Evolutionary conservation across 257 asterid genomes (phyloP).

Genomic region (Coffea canephora): DNA sequence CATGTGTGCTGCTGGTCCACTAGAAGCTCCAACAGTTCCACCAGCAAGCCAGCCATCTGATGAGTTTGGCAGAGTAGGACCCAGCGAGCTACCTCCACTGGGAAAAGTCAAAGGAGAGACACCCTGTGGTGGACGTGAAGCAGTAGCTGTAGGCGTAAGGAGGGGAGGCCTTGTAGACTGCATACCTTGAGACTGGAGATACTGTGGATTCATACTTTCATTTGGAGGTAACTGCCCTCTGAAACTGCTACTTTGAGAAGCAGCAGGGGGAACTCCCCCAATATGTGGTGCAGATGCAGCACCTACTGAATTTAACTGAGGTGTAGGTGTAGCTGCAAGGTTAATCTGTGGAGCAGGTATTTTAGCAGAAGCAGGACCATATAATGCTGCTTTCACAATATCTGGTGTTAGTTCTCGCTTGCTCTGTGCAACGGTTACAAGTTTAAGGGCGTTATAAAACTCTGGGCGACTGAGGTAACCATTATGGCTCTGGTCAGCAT

Average conservation of each 20-base stretch:
- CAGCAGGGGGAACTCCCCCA: slow-evolving; percentile 31
- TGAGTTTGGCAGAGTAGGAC: slow-evolving; percentile 46
- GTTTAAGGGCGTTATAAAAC: slow-evolving; percentile 91
- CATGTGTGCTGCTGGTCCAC: slow-evolving; percentile 41
- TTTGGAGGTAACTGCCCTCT: slow-evolving; percentile 49
- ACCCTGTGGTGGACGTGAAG: slow-evolving; percentile 50
- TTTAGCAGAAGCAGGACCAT: slow-evolving; percentile 83
- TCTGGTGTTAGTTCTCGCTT: slow-evolving; percentile 90
- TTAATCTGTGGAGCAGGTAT: slow-evolving; percentile 89
- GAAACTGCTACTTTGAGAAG: slow-evolving; percentile 52
- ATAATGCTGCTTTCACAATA: slow-evolving; percentile 87
- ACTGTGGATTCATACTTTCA: slow-evolving; percentile 56
- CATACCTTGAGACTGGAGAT: slow-evolving; percentile 54
- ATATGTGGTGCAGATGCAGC: slow-evolving; percentile 46
- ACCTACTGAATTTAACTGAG: slow-evolving; percentile 49
- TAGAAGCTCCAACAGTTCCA: slow-evolving; percentile 39
- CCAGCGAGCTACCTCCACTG: slow-evolving; percentile 35
- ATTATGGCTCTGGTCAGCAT: slow-evolving; percentile 68
- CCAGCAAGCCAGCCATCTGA: slow-evolving; percentile 53
- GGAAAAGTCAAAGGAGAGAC: slow-evolving; percentile 43
- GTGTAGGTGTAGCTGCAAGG: slow-evolving; percentile 47
- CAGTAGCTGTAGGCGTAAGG: slow-evolving; percentile 42
- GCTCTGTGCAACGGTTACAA: slow-evolving; percentile 96
- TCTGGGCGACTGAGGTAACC: slow-evolving; percentile 83
- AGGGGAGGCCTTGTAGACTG: slow-evolving; percentile 50